These are phyloP conservation scores for Backusella parvicylindrica DNA, from an alignment of 192 early-diverging fungal genomes.

Conservation along the genomic window DNA sequence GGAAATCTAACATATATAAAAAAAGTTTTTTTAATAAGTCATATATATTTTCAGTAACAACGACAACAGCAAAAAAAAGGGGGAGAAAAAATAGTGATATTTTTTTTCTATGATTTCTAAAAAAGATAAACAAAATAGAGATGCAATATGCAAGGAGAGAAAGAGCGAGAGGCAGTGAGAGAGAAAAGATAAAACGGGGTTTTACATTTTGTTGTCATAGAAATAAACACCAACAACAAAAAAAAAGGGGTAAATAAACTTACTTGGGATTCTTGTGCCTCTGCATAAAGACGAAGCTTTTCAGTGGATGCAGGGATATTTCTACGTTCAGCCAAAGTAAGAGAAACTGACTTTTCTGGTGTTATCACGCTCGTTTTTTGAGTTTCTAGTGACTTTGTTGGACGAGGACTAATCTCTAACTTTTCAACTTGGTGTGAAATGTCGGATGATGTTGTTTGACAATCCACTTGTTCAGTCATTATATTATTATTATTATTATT, in stretches of 20 bases:
- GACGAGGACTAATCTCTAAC: not conserved
- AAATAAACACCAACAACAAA: not conserved
- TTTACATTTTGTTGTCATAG: not conserved
- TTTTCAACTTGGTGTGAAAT: not conserved
- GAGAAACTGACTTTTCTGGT: slow-evolving; percentile 17
- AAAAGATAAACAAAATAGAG: slow-evolving; percentile 1
- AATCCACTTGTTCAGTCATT: not conserved
- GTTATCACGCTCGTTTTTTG: not conserved
- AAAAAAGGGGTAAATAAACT: not conserved
- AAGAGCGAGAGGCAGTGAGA: too few relatives aligned
- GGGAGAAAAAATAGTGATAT: not conserved
- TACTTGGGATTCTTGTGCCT: slow-evolving; percentile 4
- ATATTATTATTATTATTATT: not conserved
- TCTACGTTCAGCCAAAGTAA: slow-evolving; percentile 33
- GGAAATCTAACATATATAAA: slow-evolving; percentile 38
- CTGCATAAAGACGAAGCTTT: slow-evolving; percentile 22
- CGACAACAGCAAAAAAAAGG: not conserved
- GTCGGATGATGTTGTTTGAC: slow-evolving; percentile 5
- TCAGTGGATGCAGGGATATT: slow-evolving; percentile 31
- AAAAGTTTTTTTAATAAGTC: not conserved
- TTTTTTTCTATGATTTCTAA: not conserved
- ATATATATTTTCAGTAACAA: not conserved
- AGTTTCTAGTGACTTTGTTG: not conserved
- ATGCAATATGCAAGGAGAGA: slow-evolving; percentile 3
- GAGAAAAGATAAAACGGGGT: too few relatives aligned